Evolutionary conservation across 2,329 filamentous ascomycete species (phyloP).

Genomic region (Paraconiothyrium brasiliense): DNA sequence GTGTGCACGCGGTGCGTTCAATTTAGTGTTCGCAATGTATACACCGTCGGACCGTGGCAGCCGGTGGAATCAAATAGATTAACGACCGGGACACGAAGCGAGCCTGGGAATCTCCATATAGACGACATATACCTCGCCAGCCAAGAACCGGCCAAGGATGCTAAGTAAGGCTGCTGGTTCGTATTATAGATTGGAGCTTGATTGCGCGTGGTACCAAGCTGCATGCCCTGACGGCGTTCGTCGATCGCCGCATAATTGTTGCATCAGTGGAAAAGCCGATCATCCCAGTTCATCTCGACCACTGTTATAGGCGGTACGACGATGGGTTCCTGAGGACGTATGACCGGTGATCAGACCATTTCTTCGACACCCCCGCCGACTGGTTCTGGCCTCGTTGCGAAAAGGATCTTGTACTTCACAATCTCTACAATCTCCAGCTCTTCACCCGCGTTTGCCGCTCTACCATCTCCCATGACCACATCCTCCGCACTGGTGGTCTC

Average conservation of each 20-base stretch:
- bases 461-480: constrained; percentile 39
- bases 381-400: constrained; percentile 85
- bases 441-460: constrained; percentile 37
- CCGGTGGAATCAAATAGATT: constrained; percentile 38
- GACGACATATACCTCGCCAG: background rate
- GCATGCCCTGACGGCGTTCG: background rate
- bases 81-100: constrained; percentile 26
- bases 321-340: background rate
- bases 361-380: constrained; percentile 57
- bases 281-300: background rate
- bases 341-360: constrained; percentile 23
- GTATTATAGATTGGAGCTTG: background rate
- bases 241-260: background rate
- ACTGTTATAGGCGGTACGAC: background rate
- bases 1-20: constrained; percentile 31
- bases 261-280: background rate
- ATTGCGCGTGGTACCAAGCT: background rate
- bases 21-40: constrained; percentile 26
- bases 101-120: constrained; percentile 16
- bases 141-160: constrained; percentile 10
- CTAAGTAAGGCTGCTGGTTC: constrained; percentile 14
- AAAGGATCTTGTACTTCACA: constrained; percentile 85
- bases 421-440: constrained; percentile 87
- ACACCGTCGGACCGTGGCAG: constrained; percentile 41
- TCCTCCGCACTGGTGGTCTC: constrained; percentile 27